Evolutionary conservation across 2,329 filamentous ascomycete genomes (phyloP).

Genomic region (Paecilomyces fulvus): DNA sequence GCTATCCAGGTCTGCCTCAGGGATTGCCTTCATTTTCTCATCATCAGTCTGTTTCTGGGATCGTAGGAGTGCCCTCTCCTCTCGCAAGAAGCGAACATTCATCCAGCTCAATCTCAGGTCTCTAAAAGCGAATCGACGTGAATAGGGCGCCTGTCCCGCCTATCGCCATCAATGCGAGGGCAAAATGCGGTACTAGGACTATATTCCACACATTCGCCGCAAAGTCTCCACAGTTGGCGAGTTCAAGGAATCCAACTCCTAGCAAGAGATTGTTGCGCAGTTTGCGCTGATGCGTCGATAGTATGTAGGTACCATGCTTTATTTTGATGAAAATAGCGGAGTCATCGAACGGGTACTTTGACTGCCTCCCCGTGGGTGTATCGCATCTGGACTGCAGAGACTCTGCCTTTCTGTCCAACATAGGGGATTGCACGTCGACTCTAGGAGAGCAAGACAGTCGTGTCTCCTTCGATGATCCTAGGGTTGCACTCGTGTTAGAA

Average conservation of each 20-base stretch:
- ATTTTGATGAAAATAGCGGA: not conserved
- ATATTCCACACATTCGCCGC: constrained; percentile 52
- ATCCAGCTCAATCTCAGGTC: constrained; percentile 38
- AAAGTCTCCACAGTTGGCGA: constrained; percentile 50
- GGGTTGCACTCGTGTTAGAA: not conserved
- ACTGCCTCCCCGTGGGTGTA: not conserved
- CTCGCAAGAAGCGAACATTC: constrained; percentile 40
- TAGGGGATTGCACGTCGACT: not conserved
- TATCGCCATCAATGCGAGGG: constrained; percentile 44
- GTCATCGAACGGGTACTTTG: not conserved
- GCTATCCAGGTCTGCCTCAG: constrained; percentile 21
- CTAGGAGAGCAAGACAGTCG: not conserved
- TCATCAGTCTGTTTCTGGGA: constrained; percentile 5
- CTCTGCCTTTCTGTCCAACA: not conserved
- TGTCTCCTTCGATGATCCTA: not conserved
- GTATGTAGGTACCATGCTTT: not conserved
- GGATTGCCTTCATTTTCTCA: constrained; percentile 12
- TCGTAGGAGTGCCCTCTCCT: constrained; percentile 31
- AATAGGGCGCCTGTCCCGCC: constrained; percentile 42
- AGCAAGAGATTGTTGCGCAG: constrained; percentile 20
- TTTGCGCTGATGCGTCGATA: not conserved
- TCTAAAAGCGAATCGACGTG: constrained; percentile 37
- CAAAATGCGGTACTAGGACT: constrained; percentile 42
- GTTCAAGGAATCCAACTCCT: constrained; percentile 45
- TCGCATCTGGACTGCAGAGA: not conserved